These are phyloP conservation scores for Trichosporon sp. DNA, from an alignment of 1,284 basidiomycete species.

Conservation along the genomic window DNA sequence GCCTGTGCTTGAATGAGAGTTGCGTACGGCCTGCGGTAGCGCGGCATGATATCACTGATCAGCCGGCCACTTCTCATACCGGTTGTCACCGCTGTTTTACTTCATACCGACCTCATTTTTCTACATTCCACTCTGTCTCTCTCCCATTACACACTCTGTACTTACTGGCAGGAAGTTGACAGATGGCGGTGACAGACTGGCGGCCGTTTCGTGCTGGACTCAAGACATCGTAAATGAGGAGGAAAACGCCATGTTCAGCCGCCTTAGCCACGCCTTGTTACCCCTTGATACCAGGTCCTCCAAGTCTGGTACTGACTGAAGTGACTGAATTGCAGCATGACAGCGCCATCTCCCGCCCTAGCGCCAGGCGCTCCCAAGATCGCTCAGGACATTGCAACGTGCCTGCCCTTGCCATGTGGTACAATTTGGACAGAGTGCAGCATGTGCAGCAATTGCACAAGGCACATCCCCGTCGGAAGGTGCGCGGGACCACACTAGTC, in stretches of 20 bases:
- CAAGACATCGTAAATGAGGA: background rate
- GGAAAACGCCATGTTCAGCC: background rate
- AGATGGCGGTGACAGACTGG: background rate
- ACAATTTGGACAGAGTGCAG: too few species aligned
- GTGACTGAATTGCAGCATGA: slow-evolving; percentile 4
- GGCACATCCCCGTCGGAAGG: too few species aligned
- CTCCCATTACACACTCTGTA: too few species aligned
- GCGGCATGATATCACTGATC: background rate
- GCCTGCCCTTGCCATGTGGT: too few species aligned
- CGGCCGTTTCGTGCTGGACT: background rate
- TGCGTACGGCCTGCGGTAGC: background rate
- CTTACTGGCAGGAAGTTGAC: too few species aligned
- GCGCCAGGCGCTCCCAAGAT: background rate
- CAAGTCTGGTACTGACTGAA: background rate
- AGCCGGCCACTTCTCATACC: too few species aligned
- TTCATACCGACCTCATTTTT: too few species aligned
- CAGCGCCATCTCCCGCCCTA: background rate
- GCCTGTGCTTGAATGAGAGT: background rate
- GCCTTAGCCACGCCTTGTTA: background rate
- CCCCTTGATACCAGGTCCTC: background rate
- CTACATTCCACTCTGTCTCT: too few species aligned
- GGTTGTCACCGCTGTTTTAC: too few species aligned
- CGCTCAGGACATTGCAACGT: too few species aligned
- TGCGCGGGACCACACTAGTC: too few species aligned
- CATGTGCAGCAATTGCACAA: too few species aligned